Conservation (phyloP, 2,329 filamentous ascomycete genomes). For the Claviceps citrina region DNA sequence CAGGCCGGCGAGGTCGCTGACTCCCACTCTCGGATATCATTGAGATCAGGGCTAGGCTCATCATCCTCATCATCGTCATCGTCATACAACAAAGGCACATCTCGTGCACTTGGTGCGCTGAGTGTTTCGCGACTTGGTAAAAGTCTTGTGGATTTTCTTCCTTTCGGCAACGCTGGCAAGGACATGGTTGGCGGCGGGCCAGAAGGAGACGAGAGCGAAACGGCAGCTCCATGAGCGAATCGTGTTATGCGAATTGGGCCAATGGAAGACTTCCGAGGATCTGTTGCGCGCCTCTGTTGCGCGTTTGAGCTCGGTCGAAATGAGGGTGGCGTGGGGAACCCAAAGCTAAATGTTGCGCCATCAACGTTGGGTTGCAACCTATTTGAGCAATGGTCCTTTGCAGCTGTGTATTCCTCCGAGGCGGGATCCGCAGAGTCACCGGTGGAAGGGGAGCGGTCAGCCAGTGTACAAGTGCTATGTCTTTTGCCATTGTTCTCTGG, state of each 20-base stretch:
- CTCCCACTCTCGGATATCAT: slow-evolving; percentile 24
- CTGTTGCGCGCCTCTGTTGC: not conserved
- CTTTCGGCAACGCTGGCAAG: slow-evolving; percentile 4
- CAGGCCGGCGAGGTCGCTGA: slow-evolving; percentile 5
- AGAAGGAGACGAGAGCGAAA: not conserved
- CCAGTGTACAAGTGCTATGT: not conserved
- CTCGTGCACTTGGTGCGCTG: slow-evolving; percentile 12
- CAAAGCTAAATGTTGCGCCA: slow-evolving; percentile 18
- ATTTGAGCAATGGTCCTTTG: slow-evolving; percentile 12
- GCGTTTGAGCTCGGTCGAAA: not conserved
- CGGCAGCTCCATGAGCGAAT: not conserved
- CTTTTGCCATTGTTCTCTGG: not conserved
- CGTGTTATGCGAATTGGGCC: not conserved
- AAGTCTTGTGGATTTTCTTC: not conserved
- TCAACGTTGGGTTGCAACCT: slow-evolving; percentile 17
- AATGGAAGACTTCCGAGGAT: not conserved
- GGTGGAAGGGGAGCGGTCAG: not conserved
- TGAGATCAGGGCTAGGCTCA: slow-evolving; percentile 23
- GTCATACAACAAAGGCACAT: slow-evolving; percentile 11
- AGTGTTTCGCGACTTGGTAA: slow-evolving; percentile 2
- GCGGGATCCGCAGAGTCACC: not conserved
- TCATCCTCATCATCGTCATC: slow-evolving; percentile 18
- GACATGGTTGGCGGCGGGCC: slow-evolving; percentile 4
- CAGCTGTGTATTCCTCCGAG: not conserved
- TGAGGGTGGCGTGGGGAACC: slow-evolving; percentile 20